These are phyloP conservation scores for Chloridella minuta DNA, from an alignment of 352 stramenopile species.

Conservation along the genomic window DNA sequence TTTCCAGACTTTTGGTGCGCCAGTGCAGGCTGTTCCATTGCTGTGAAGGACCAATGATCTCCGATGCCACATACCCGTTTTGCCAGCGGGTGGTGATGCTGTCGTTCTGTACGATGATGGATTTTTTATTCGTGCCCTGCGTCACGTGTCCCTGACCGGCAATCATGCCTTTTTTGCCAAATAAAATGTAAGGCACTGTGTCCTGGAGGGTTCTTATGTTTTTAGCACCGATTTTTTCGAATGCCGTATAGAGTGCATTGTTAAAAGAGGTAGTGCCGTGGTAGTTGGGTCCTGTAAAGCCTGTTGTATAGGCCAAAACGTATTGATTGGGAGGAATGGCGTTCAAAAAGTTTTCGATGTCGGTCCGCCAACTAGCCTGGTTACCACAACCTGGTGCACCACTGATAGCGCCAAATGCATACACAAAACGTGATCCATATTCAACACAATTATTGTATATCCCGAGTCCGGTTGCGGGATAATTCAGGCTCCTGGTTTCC, in stretches of 20 bases:
- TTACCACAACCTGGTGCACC: too few relatives aligned
- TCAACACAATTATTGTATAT: background rate
- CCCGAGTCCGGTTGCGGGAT: background rate
- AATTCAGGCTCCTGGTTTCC: background rate
- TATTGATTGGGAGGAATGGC: background rate
- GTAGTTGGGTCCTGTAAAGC: background rate
- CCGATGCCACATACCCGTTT: background rate
- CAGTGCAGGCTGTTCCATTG: background rate
- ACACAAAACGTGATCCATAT: background rate
- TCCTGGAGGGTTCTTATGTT: background rate
- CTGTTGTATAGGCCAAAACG: background rate
- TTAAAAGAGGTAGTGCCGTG: background rate
- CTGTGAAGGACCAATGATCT: background rate
- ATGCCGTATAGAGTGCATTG: background rate
- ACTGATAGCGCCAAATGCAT: background rate
- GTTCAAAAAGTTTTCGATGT: background rate
- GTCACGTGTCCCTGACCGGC: background rate
- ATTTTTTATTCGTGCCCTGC: background rate
- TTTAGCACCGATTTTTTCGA: background rate
- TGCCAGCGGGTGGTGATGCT: background rate
- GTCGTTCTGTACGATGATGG: background rate
- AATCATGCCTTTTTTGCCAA: background rate
- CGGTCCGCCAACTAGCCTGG: background rate
- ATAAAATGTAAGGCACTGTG: background rate
- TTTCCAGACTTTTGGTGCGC: background rate